phyloP scores from a whole-genome alignment of 345 rosid genomes.

The Lepidium africanum region DNA sequence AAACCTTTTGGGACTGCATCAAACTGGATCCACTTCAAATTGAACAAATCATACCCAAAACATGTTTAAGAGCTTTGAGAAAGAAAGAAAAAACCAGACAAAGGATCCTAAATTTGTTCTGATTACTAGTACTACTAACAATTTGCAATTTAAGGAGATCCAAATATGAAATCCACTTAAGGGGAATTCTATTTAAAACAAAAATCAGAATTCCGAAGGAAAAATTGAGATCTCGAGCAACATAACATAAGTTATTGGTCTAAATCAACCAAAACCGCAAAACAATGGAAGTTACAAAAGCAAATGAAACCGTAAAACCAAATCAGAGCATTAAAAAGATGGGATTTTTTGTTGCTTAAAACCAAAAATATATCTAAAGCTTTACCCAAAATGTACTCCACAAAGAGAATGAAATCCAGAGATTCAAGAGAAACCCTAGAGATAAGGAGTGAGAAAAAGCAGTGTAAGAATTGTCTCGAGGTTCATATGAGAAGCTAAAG shows the following conservation, averaged over 20 bases:
- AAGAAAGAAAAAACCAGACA: neutral
- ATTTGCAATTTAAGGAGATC: neutral
- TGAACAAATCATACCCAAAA: neutral
- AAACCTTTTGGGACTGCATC: slow-evolving; percentile 7
- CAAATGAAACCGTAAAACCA: neutral
- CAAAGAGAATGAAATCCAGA: slow-evolving; percentile 2
- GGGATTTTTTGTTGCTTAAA: neutral
- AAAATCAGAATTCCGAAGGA: neutral
- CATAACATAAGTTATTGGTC: neutral
- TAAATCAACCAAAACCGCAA: neutral
- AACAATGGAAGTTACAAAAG: neutral
- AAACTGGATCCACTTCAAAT: neutral
- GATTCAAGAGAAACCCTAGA: slow-evolving; percentile 7
- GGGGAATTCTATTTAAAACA: neutral
- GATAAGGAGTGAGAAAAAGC: slow-evolving; percentile 1
- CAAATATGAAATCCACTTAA: neutral
- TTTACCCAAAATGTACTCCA: neutral
- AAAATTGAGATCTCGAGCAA: neutral
- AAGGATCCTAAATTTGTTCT: neutral
- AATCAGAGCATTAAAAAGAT: neutral
- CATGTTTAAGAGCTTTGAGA: neutral
- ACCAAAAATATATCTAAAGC: too few species aligned
- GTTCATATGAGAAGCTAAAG: slow-evolving; percentile 17
- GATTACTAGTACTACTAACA: neutral
- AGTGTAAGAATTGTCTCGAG: slow-evolving; percentile 7